These are phyloP conservation scores for Aplosporella prunicola DNA, from an alignment of 2,329 filamentous ascomycete species.

Conservation along the genomic window DNA sequence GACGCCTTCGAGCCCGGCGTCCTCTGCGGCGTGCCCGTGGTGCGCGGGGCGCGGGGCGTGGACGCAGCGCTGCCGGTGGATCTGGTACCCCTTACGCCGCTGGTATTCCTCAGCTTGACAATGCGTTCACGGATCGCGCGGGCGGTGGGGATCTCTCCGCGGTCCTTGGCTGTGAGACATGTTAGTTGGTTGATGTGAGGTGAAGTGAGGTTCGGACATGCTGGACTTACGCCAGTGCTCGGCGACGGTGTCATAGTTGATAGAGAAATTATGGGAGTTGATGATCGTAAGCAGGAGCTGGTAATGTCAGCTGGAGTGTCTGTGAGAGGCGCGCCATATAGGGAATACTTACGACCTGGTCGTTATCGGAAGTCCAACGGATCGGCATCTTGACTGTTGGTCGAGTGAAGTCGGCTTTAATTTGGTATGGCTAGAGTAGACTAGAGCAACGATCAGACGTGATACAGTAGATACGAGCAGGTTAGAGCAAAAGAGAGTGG, in stretches of 20 bases:
- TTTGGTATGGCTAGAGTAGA: too few species aligned
- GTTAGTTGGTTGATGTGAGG: neutral
- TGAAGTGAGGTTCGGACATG: neutral
- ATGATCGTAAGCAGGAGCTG: constrained; percentile 6
- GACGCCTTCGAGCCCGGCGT: neutral
- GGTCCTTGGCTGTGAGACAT: neutral
- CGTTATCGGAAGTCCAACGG: constrained; percentile 16
- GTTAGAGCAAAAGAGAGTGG: too few species aligned
- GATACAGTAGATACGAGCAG: too few species aligned
- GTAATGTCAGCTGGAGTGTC: neutral
- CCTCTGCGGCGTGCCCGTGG: neutral
- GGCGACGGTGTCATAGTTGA: constrained; percentile 3
- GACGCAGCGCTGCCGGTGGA: neutral
- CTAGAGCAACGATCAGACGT: too few species aligned
- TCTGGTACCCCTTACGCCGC: neutral
- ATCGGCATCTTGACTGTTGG: constrained; percentile 13
- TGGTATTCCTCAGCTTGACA: constrained; percentile 4
- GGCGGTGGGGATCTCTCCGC: constrained; percentile 7
- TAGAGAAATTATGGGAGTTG: neutral
- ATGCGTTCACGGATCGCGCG: constrained; percentile 9
- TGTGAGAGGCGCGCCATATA: neutral
- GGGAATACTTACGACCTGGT: constrained; percentile 13
- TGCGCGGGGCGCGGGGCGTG: too few species aligned
- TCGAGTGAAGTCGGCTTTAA: neutral
- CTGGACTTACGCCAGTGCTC: constrained; percentile 4